phyloP scores from a whole-genome alignment of 305 asterid species.

The Euphrasia arctica region DNA sequence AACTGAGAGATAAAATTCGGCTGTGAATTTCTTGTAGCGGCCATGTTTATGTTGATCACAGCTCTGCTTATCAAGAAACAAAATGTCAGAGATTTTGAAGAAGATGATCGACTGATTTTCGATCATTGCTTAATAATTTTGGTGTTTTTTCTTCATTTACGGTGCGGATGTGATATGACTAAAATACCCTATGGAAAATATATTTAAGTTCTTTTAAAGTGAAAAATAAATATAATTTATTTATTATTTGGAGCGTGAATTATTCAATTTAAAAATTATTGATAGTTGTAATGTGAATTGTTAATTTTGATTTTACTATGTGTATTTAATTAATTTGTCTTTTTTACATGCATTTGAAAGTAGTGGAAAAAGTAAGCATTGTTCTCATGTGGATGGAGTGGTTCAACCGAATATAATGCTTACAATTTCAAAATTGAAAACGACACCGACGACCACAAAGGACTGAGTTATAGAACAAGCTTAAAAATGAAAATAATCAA shows the following conservation, averaged over 20 bases:
- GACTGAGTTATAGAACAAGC: no score
- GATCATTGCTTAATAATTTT: constrained; percentile 45
- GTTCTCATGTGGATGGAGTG: constrained; percentile 26
- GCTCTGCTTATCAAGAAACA: constrained; percentile 23
- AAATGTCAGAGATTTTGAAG: constrained; percentile 21
- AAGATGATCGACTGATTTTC: constrained; percentile 19
- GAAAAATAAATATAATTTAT: no score
- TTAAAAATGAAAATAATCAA: no score
- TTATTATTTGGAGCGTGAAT: no score
- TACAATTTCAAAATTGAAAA: no score
- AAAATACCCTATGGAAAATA: constrained; percentile 27
- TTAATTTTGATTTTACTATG: no score
- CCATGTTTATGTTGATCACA: constrained; percentile 37
- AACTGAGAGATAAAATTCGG: constrained; percentile 20
- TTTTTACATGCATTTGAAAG: constrained; percentile 13
- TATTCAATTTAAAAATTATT: no score
- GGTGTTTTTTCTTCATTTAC: constrained; percentile 9
- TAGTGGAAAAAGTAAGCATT: constrained; percentile 21
- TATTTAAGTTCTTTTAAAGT: no score
- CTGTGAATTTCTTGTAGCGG: constrained; percentile 21
- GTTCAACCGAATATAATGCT: constrained; percentile 35
- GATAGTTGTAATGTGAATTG: no score
- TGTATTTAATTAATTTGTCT: no score
- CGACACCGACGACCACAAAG: no score
- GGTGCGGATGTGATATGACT: constrained; percentile 26